Percentiles rank a stretch among this genome's conserved stretches.
Conservation (phyloP, 139 green algal genomes). For the Ettlia oleoabundans region DNA sequence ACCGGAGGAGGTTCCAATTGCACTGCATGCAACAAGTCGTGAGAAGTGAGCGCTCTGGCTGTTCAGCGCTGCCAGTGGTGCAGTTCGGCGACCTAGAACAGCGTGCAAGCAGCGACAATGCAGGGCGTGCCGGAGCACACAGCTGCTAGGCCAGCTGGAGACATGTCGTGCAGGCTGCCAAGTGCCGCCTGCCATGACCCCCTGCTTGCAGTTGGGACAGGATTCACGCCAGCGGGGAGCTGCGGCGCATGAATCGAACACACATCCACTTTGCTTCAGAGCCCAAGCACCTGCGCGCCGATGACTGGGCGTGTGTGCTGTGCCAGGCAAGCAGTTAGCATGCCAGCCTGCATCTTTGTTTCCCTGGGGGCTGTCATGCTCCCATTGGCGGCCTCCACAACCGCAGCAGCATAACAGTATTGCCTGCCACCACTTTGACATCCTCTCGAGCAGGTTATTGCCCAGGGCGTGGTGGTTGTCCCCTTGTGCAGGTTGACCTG, state of each 20-base stretch:
- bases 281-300: constrained; percentile 56
- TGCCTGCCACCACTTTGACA: too few species aligned
- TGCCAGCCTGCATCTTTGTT: too few species aligned
- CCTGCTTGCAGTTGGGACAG: constrained; percentile 58
- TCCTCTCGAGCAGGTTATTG: too few species aligned
- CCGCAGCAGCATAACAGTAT: too few species aligned
- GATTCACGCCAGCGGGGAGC: constrained; percentile 62
- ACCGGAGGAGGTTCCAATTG: not conserved
- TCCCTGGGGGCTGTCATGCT: too few species aligned
- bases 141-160: not conserved
- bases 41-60: not conserved
- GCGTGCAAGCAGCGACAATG: not conserved
- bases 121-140: too few species aligned
- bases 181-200: not conserved
- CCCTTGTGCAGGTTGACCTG: constrained; percentile 50
- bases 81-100: not conserved
- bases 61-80: not conserved
- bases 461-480: too few species aligned
- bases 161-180: not conserved
- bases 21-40: constrained; percentile 1
- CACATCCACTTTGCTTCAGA: constrained; percentile 81
- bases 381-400: too few species aligned
- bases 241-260: constrained; percentile 66
- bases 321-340: constrained; percentile 26
- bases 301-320: constrained; percentile 62